phyloP scores from a whole-genome alignment of 371 early-diverging fungal genomes.

The Massospora cicadina region DNA sequence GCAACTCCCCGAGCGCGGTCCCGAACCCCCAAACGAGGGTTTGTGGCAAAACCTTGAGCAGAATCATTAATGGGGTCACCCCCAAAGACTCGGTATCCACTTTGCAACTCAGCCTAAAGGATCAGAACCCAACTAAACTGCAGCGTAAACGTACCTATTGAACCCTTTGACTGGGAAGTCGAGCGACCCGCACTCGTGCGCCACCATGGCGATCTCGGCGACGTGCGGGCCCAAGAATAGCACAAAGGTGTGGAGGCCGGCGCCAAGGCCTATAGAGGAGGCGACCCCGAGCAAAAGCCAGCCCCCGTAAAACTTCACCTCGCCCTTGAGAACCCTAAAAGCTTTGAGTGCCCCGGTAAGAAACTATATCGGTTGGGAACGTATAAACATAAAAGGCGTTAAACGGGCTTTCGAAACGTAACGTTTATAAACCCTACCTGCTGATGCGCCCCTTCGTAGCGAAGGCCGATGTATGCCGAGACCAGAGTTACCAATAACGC shows the following conservation, averaged over 20 bases:
- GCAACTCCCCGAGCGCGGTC: slow-evolving; percentile 83
- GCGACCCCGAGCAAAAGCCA: slow-evolving; percentile 73
- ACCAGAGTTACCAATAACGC: not conserved
- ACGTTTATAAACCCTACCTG: slow-evolving; percentile 14
- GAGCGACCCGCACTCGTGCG: slow-evolving; percentile 51
- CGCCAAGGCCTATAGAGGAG: slow-evolving; percentile 80
- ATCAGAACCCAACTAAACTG: not conserved
- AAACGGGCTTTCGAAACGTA: slow-evolving; percentile 1
- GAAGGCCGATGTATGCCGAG: not conserved
- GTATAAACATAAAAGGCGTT: not conserved
- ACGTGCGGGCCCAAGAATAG: slow-evolving; percentile 81
- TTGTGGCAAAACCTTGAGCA: slow-evolving; percentile 48
- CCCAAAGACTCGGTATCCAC: slow-evolving; percentile 14
- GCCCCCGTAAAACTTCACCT: slow-evolving; percentile 42
- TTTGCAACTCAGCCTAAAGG: slow-evolving; percentile 18
- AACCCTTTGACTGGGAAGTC: slow-evolving; percentile 46
- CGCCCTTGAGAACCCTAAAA: not conserved
- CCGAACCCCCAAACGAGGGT: slow-evolving; percentile 80
- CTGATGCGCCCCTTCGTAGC: slow-evolving; percentile 10
- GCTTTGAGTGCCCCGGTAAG: not conserved
- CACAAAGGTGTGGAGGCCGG: slow-evolving; percentile 83
- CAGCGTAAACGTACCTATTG: slow-evolving; percentile 21
- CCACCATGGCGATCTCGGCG: slow-evolving; percentile 62
- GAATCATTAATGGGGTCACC: slow-evolving; percentile 34
- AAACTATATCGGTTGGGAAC: not conserved